phyloP scores from a whole-genome alignment of 2,329 filamentous ascomycete genomes.

The Diaporthe velutina region DNA sequence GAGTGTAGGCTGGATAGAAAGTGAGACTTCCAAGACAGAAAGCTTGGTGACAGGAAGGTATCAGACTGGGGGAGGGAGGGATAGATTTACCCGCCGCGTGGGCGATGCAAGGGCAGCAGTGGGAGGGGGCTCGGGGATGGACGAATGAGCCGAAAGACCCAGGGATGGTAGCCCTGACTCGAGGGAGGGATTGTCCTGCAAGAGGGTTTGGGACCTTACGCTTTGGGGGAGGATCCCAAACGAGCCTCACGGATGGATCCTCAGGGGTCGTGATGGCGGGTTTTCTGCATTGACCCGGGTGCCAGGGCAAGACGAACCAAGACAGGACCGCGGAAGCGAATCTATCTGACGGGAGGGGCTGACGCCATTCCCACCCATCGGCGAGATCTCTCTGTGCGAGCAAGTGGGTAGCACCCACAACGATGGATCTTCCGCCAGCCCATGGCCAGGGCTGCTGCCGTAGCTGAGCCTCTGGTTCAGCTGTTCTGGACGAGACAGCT shows the following conservation, averaged over 20 bases:
- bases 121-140: slow-evolving; percentile 18
- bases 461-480: slow-evolving; percentile 5
- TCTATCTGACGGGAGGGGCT: slow-evolving; percentile 27
- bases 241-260: slow-evolving; percentile 36
- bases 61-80: slow-evolving; percentile 31
- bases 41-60: slow-evolving; percentile 26
- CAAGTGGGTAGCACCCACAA: slow-evolving; percentile 15
- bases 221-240: slow-evolving; percentile 35
- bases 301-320: slow-evolving; percentile 20
- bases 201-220: slow-evolving; percentile 18
- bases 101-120: slow-evolving; percentile 3
- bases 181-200: slow-evolving; percentile 32
- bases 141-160: slow-evolving; percentile 26
- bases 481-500: background rate
- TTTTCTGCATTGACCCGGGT: slow-evolving; percentile 20
- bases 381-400: slow-evolving; percentile 9
- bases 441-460: background rate
- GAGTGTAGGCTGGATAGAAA: background rate
- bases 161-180: slow-evolving; percentile 27
- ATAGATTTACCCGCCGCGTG: slow-evolving; percentile 36
- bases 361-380: slow-evolving; percentile 30
- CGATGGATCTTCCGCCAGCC: background rate
- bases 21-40: slow-evolving; percentile 37
- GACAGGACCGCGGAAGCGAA: slow-evolving; percentile 5
- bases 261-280: slow-evolving; percentile 36